phyloP scores from a whole-genome alignment of 2,329 filamentous ascomycete genomes.

The Fusarium redolens region DNA sequence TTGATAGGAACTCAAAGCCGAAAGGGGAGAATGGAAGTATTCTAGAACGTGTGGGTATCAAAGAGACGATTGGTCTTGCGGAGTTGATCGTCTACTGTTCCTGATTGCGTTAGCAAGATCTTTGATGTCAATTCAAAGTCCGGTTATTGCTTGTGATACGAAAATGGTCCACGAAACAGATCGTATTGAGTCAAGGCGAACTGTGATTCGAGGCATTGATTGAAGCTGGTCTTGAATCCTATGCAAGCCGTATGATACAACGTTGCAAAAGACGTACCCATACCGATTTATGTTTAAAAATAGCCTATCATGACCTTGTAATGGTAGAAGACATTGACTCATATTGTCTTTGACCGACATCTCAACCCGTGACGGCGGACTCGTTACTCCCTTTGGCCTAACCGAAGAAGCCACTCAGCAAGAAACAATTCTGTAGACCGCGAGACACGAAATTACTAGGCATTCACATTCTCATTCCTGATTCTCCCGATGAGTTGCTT shows the following conservation, averaged over 20 bases:
- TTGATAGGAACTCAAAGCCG: constrained; percentile 7
- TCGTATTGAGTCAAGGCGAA: not conserved
- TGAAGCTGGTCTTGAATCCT: not conserved
- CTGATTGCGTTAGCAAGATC: constrained; percentile 23
- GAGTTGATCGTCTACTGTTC: constrained; percentile 32
- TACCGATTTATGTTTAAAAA: not conserved
- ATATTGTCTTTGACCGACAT: not conserved
- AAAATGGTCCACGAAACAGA: not conserved
- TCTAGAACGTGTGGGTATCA: constrained; percentile 26
- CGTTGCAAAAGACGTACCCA: not conserved
- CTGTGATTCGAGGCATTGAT: not conserved
- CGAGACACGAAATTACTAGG: not conserved
- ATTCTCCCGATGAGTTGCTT: constrained; percentile 4
- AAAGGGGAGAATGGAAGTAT: not conserved
- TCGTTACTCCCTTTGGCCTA: not conserved
- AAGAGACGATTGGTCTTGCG: constrained; percentile 9
- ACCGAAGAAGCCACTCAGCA: not conserved
- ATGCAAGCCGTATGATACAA: not conserved
- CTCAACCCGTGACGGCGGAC: too few species aligned
- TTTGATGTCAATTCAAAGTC: not conserved
- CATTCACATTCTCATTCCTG: not conserved
- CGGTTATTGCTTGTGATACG: not conserved
- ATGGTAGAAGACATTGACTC: not conserved
- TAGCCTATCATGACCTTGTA: not conserved
- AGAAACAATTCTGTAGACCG: not conserved